Base-by-base conservation (phyloP, 2,329 filamentous ascomycete species). In the Xylariaceae sp. region DNA sequence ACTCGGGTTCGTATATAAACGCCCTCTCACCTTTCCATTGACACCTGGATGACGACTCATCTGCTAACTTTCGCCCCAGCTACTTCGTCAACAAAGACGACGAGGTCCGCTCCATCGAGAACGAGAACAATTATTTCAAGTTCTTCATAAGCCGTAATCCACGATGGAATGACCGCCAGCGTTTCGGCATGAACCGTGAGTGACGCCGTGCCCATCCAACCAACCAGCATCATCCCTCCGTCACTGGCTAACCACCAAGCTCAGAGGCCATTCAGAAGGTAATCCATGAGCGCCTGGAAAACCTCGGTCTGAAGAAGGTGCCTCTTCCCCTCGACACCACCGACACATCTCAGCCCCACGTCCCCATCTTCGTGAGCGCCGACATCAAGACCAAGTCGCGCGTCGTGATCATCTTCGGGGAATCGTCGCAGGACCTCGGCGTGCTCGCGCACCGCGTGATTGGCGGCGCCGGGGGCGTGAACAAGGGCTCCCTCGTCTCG, bases 11-110 rank as follows among this genome's bases (percentile, higher is more conserved):
- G 79, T 67, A 54, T 29, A 23, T 20, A 44, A 26, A 9, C 21
- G 40, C 5, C 29, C 43, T 50, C 16, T 42, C 21, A 7, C n/a
- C 54, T 26, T 18, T 50, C 12, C 20, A 23, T 45, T 23, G 46
- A 47, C 20, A 3, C 6, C 14, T 26, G 19, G 10, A 10, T 18
- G 18, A 26, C 9, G n/a, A 1, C 6, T 40, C 42, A 21, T 16
- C 52, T 59, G 12, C 55, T 14, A 48, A 20, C 12, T 43, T 43
- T 23, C 21, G 40, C 40, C 43, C 18, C 29, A 50, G 91, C 43
- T 96, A 92, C 74, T 93, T 90, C 70, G 74, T 96, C 74, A 92
- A 90, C 64, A 80, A 87, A 0, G 73, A 86, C 0, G 90, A 93
- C 63, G 85, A 93, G 67, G 83, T 96, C 59, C 86, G 89, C 46